phyloP scores from a whole-genome alignment of 2,329 filamentous ascomycete genomes.

The Aureobasidium sp. region DNA sequence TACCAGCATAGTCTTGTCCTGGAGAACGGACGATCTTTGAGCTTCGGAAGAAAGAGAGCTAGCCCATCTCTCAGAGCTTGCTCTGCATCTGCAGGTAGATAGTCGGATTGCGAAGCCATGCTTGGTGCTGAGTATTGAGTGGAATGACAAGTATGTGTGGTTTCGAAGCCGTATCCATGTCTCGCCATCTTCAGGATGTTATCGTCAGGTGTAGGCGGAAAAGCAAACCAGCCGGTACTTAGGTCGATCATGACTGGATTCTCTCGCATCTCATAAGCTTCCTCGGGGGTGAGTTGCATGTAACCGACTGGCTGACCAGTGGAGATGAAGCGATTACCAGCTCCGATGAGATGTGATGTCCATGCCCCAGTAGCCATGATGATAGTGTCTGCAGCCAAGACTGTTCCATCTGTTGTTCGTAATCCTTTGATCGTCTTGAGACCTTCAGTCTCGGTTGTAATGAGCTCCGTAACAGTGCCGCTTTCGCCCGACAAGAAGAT shows the following conservation, averaged over 20 bases:
- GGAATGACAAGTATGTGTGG: constrained; percentile 35
- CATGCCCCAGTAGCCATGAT: constrained; percentile 32
- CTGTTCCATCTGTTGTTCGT: neutral
- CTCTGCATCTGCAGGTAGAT: neutral
- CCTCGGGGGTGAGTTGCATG: constrained; percentile 72
- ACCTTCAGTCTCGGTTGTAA: neutral
- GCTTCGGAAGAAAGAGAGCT: neutral
- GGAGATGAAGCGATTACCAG: constrained; percentile 46
- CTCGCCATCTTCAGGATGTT: constrained; percentile 53
- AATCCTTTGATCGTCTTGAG: neutral
- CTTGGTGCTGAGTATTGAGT: constrained; percentile 29
- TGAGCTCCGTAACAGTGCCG: neutral
- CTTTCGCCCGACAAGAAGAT: neutral
- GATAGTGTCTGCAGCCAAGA: constrained; percentile 24
- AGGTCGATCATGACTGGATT: constrained; percentile 78
- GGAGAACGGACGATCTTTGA: constrained; percentile 41
- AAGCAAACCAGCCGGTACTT: constrained; percentile 72
- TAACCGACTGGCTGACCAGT: constrained; percentile 85
- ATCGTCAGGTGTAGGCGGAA: constrained; percentile 60
- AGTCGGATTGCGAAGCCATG: neutral
- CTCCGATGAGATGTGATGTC: constrained; percentile 27
- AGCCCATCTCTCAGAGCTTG: neutral
- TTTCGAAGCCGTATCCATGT: constrained; percentile 46
- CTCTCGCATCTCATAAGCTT: constrained; percentile 68
- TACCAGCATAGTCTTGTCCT: constrained; percentile 56